phyloP scores from a whole-genome alignment of 2,329 filamentous ascomycete species.

The Chrysoporthe puriensis region DNA sequence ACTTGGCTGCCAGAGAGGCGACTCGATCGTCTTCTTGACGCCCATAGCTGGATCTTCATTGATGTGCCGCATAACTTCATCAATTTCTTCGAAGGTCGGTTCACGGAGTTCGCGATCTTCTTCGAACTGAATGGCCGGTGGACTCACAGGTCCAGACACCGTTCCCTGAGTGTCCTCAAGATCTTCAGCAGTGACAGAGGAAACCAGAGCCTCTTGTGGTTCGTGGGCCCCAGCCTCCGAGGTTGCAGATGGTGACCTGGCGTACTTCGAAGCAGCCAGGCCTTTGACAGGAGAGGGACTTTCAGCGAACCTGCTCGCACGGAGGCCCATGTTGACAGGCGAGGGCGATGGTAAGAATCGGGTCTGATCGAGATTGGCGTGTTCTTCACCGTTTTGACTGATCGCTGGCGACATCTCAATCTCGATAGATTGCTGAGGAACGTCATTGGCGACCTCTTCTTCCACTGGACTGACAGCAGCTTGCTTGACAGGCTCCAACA shows the following conservation, averaged over 20 bases:
- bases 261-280: conserved; percentile 53
- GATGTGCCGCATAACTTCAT: conserved; percentile 88
- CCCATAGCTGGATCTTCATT: conserved; percentile 76
- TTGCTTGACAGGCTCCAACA: conserved; percentile 19
- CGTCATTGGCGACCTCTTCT: conserved; percentile 29
- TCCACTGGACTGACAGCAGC: conserved; percentile 13
- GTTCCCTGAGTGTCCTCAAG: conserved; percentile 38
- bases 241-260: conserved; percentile 40
- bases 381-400: conserved; percentile 15
- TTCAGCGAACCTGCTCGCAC: conserved; percentile 40
- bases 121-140: conserved; percentile 33
- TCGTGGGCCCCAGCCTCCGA: conserved; percentile 30
- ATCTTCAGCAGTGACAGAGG: conserved; percentile 35
- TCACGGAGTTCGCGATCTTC: conserved; percentile 32
- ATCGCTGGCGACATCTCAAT: conserved; percentile 34
- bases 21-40: conserved; percentile 64
- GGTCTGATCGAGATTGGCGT: conserved; percentile 8
- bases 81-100: conserved; percentile 79
- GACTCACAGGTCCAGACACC: conserved; percentile 37
- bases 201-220: conserved; percentile 29
- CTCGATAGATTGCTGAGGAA: conserved; percentile 32
- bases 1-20: conserved; percentile 52
- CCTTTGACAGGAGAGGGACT: conserved; percentile 41
- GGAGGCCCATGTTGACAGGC: conserved; percentile 34
- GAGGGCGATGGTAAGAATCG: conserved; percentile 29